Conservation (phyloP, 257 asterid species). For the Fraxinus excelsior region DNA sequence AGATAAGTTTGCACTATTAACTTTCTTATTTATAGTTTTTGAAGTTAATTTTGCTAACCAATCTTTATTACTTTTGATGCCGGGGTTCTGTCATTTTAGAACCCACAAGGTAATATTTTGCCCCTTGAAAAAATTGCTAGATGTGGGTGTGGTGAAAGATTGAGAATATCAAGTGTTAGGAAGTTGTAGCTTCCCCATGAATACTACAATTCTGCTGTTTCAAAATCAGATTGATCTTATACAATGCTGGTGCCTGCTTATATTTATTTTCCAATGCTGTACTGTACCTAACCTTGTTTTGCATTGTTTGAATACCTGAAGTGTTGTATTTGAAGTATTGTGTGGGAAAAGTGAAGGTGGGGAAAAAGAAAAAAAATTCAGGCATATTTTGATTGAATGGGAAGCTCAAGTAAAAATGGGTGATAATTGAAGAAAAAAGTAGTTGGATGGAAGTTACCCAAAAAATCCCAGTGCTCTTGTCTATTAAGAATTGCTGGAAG, state of each 20-base stretch:
- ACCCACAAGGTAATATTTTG: not conserved
- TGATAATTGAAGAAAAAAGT: not conserved
- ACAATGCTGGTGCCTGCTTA: not conserved
- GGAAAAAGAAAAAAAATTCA: not conserved
- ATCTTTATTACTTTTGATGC: not conserved
- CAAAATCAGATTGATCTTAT: not conserved
- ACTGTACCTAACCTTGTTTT: not conserved
- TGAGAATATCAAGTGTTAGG: not conserved
- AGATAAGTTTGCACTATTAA: not conserved
- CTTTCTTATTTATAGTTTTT: not conserved
- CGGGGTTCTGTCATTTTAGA: not conserved
- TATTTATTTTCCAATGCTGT: not conserved
- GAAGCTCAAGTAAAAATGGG: not conserved
- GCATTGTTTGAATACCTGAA: not conserved
- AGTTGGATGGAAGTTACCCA: not conserved
- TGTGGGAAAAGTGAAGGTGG: not conserved
- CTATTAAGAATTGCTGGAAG: not conserved
- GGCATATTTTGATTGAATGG: not conserved
- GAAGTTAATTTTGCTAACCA: slow-evolving; percentile 7
- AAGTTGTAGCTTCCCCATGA: not conserved
- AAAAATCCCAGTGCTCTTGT: not conserved
- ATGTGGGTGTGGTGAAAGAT: not conserved
- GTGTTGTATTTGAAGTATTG: not conserved
- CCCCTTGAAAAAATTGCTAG: not conserved
- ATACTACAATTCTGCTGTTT: not conserved